Evolutionary conservation across 2,329 filamentous ascomycete genomes (phyloP).

Genomic region (Mycosphaerella arachidis): DNA sequence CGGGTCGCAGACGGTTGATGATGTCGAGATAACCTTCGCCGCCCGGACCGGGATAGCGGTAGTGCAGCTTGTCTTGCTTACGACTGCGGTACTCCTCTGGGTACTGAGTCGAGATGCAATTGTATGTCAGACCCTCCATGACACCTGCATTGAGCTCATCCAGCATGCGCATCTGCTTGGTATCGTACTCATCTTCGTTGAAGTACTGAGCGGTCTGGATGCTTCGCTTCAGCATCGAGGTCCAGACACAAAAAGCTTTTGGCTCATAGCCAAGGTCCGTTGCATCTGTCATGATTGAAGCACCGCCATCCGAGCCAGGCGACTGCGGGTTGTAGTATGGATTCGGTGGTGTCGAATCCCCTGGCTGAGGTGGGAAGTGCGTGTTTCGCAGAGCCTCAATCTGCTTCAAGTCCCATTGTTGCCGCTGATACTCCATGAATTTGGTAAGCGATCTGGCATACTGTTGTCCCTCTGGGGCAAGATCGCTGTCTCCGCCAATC

Average conservation of each 20-base stretch:
- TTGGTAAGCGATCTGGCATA: constrained; percentile 76
- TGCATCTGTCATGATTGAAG: constrained; percentile 14
- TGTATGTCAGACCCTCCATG: constrained; percentile 93
- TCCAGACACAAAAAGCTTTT: constrained; percentile 98
- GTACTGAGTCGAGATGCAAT: constrained; percentile 75
- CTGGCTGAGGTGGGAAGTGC: constrained; percentile 83
- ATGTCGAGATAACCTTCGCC: constrained; percentile 96
- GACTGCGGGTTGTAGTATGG: constrained; percentile 64
- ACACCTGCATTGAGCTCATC: constrained; percentile 91
- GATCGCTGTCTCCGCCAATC: constrained; percentile 82
- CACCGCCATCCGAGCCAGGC: constrained; percentile 9
- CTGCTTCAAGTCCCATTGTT: constrained; percentile 78
- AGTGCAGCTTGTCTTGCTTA: constrained; percentile 81
- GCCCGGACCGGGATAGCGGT: constrained; percentile 92
- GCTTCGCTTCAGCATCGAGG: constrained; percentile 88
- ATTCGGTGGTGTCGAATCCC: constrained; percentile 91
- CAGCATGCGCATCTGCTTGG: constrained; percentile 68
- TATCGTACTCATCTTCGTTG: constrained; percentile 91
- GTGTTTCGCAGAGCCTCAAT: constrained; percentile 70
- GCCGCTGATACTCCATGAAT: constrained; percentile 77
- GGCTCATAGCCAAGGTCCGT: constrained; percentile 43
- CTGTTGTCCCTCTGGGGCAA: constrained; percentile 72
- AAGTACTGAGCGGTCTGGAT: constrained; percentile 86
- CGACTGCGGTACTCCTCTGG: constrained; percentile 79
- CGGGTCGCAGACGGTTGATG: constrained; percentile 88